phyloP scores from a whole-genome alignment of 805 yeast genomes.

The Starmerella potacharoeniae region DNA sequence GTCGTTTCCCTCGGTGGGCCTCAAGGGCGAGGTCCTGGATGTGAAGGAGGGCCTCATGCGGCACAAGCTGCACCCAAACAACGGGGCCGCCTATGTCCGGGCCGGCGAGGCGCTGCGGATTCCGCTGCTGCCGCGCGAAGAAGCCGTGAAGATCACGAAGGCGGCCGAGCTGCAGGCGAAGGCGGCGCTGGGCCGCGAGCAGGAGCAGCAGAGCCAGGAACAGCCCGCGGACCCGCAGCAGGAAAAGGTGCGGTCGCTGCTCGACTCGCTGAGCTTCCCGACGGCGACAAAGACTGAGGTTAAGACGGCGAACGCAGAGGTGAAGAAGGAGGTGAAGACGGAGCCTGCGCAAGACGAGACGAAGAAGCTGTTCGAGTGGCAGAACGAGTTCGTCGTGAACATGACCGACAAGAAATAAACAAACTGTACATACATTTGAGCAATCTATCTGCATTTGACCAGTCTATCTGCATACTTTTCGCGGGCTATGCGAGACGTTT shows the following conservation, averaged over 20 bases:
- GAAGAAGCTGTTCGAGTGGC: slow-evolving; percentile 21
- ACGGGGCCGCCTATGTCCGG: slow-evolving; percentile 63
- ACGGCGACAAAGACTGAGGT: background rate
- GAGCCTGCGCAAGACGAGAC: background rate
- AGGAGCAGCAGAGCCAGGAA: background rate
- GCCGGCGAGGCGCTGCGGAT: slow-evolving; percentile 25
- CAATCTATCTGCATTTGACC: too few species aligned
- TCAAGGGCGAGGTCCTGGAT: slow-evolving; percentile 55
- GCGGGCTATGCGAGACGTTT: too few species aligned
- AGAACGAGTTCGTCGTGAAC: slow-evolving; percentile 19
- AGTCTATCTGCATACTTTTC: too few species aligned
- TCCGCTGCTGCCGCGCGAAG: slow-evolving; percentile 18
- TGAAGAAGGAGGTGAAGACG: background rate
- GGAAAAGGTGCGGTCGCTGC: slow-evolving; percentile 13
- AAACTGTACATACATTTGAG: background rate
- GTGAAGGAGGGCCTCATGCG: slow-evolving; percentile 79
- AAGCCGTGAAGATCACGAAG: slow-evolving; percentile 8
- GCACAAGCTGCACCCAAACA: slow-evolving; percentile 54
- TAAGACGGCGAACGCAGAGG: background rate
- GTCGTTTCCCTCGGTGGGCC: slow-evolving; percentile 31
- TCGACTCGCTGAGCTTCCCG: slow-evolving; percentile 21
- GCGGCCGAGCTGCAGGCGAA: slow-evolving; percentile 6
- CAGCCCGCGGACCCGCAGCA: background rate
- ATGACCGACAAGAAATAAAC: slow-evolving; percentile 12
- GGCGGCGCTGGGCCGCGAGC: slow-evolving; percentile 1